phyloP scores from a whole-genome alignment of 78 protist genomes.

The Protostelium mycophagum region DNA sequence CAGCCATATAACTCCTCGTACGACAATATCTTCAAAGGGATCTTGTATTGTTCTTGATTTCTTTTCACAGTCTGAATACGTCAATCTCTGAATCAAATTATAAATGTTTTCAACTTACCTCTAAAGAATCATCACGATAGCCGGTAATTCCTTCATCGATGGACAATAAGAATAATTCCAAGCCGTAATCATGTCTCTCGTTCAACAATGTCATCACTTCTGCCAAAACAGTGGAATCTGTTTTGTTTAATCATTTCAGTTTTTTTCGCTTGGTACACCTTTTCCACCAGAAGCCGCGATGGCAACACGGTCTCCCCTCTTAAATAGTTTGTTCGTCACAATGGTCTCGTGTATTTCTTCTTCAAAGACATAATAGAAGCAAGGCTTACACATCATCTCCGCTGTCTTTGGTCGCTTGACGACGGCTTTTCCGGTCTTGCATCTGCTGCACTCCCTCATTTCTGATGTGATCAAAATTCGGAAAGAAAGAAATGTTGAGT shows the following conservation, averaged over 20 bases:
- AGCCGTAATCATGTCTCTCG: constrained; percentile 68
- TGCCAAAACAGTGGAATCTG: constrained; percentile 85
- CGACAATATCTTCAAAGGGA: constrained; percentile 80
- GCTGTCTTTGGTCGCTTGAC: constrained; percentile 73
- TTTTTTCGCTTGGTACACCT: not conserved
- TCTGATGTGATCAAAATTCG: not conserved
- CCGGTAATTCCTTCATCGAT: constrained; percentile 96
- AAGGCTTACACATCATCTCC: constrained; percentile 72
- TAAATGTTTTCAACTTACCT: constrained; percentile 21
- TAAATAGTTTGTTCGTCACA: constrained; percentile 48
- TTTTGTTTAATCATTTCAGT: not conserved
- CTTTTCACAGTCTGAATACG: constrained; percentile 68
- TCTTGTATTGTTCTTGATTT: constrained; percentile 61
- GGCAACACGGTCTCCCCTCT: constrained; percentile 76
- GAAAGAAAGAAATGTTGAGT: too few relatives aligned
- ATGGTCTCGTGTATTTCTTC: constrained; percentile 85
- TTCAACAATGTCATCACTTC: constrained; percentile 69
- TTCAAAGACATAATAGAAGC: constrained; percentile 85
- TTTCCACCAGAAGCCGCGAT: constrained; percentile 95
- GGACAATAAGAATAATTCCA: constrained; percentile 79
- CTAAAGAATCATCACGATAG: constrained; percentile 91
- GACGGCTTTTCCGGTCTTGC: constrained; percentile 47
- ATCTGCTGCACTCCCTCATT: not conserved
- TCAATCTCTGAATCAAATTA: not conserved
- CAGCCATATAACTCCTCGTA: constrained; percentile 89